Conservation (phyloP, 2,329 filamentous ascomycete genomes). For the Aspergillus latus region DNA sequence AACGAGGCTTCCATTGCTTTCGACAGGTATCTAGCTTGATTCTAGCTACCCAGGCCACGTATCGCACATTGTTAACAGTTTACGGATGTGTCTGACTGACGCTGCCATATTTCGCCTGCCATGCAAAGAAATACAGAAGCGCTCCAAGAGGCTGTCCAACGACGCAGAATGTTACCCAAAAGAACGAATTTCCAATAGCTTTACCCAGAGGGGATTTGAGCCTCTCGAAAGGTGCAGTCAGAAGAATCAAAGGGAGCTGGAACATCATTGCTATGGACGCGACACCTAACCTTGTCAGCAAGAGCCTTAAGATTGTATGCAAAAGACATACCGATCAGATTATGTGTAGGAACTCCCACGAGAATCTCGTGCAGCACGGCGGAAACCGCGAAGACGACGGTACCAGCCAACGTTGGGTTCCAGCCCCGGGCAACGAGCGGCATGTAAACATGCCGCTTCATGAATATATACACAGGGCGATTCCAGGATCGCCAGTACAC, state of each 20-base stretch:
- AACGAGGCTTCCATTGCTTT: conserved; percentile 2
- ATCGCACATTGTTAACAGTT: neutral
- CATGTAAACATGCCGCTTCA: conserved; percentile 89
- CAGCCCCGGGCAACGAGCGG: conserved; percentile 84
- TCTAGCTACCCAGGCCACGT: neutral
- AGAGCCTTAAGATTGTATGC: no score
- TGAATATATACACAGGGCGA: conserved; percentile 94
- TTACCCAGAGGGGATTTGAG: conserved; percentile 73
- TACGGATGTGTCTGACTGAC: conserved; percentile 52
- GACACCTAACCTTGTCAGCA: conserved; percentile 59
- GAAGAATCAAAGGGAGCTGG: conserved; percentile 80
- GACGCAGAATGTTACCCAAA: conserved; percentile 95
- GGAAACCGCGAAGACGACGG: conserved; percentile 83
- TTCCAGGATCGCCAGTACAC: conserved; percentile 97
- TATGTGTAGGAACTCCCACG: conserved; percentile 92
- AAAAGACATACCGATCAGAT: conserved; percentile 68
- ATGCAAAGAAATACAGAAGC: conserved; percentile 94
- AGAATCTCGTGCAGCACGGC: conserved; percentile 88
- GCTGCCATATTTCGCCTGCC: conserved; percentile 96
- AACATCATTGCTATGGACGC: conserved; percentile 93
- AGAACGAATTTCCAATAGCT: conserved; percentile 86
- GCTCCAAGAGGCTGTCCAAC: conserved; percentile 93
- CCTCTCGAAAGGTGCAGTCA: conserved; percentile 78
- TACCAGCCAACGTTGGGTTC: conserved; percentile 67
- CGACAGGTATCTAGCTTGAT: neutral